Base-by-base conservation (phyloP, 1,139 yeast species). In the Lodderomyces elongisporus region DNA sequence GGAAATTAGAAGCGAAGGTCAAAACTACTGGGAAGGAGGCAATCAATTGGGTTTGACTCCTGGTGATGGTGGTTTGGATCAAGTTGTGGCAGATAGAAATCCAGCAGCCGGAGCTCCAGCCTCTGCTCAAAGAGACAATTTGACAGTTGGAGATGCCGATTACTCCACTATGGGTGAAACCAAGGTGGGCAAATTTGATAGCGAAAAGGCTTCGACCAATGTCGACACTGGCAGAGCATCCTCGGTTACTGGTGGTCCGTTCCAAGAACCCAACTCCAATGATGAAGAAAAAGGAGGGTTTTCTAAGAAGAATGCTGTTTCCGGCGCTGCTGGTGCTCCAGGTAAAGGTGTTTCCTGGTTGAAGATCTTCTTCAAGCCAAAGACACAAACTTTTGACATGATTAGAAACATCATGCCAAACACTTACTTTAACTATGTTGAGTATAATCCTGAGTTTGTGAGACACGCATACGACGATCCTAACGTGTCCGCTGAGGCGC, bases 391-490 rank as follows among this genome's bases (percentile, higher is more conserved):
- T 6, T 68, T 64, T 40, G 73, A 66, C 39, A 43, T 54, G 40
- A 43, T 66, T 28, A 60, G 72, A 44, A 46, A 47, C 5, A 46
- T 47, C 7, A 61, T 68, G 69, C 74, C 74, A 16, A 54, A 53
- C 28, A 41, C 54, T 18, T 67, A 60, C 42, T 63, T 58, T 55
- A 63, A 66, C 43, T 66, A 66, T 47, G 59, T 67, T 39, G 68
- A 66, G 42, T 68, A 67, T 44, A 60, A 65, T 37, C 56, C 60
- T 5, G 69, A 62, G 17, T 68, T 66, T 46, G 46, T 64, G 25
- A 51, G 54, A 39, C 58, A 49, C 39, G 94, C 95, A 4, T 83
- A 79, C 49, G 72, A 75, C 31, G 77, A 77, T 50, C 88, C 89
- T 14, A 72, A 71, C 35, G 78, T 82, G 23, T 62, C 61, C 16